These are phyloP conservation scores for Claviceps humidiphila DNA, from an alignment of 2,329 filamentous ascomycete species.

Conservation along the genomic window DNA sequence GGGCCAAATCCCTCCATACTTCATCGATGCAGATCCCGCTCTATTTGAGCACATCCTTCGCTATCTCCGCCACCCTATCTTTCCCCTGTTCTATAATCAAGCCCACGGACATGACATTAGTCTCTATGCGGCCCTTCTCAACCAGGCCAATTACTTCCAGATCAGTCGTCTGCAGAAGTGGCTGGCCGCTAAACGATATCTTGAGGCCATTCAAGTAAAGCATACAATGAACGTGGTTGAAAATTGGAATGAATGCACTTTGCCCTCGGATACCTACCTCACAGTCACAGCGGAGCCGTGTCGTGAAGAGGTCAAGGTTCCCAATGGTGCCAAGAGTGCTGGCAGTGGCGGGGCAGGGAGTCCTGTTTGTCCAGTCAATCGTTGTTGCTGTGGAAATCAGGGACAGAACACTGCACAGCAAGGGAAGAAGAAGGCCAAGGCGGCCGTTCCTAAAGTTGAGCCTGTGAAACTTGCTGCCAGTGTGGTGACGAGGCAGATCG, in stretches of 20 bases:
- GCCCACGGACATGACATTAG: neutral
- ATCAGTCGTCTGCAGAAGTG: neutral
- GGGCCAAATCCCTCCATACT: conserved; percentile 13
- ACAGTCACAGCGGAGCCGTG: neutral
- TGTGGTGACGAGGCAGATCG: too few relatives aligned
- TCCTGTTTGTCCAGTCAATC: neutral
- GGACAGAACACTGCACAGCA: neutral
- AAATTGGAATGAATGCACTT: neutral
- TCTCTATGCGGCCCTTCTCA: neutral
- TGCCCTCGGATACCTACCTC: neutral
- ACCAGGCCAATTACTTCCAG: neutral
- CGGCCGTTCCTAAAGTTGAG: neutral
- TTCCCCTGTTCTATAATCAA: conserved; percentile 21
- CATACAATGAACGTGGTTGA: neutral
- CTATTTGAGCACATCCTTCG: conserved; percentile 23
- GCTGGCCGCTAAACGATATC: neutral
- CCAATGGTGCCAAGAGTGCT: too few relatives aligned
- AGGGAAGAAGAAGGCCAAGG: neutral
- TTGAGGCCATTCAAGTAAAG: neutral
- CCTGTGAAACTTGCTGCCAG: neutral
- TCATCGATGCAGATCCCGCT: conserved; percentile 23
- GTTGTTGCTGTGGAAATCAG: neutral
- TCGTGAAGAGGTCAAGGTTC: neutral
- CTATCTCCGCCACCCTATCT: conserved; percentile 19
- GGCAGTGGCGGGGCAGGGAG: neutral